These are phyloP conservation scores for Solanum rostratum DNA, from an alignment of 257 asterid genomes.

Conservation along the genomic window DNA sequence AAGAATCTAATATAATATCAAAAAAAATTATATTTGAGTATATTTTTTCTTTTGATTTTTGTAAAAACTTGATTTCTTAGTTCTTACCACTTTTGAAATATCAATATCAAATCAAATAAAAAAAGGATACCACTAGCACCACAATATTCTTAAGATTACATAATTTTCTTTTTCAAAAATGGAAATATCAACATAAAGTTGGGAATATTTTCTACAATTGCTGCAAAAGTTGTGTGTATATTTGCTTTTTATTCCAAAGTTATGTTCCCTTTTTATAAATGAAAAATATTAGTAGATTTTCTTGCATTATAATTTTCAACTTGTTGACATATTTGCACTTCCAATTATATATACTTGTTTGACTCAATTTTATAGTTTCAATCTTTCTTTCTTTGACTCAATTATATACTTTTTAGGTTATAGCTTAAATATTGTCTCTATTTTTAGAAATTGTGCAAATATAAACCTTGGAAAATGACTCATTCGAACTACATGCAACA, in stretches of 20 bases:
- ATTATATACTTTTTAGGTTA: too few relatives aligned
- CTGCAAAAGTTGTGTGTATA: neutral
- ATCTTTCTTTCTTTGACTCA: neutral
- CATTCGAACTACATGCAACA: too few relatives aligned
- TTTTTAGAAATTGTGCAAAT: neutral
- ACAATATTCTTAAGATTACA: neutral
- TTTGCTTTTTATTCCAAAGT: neutral
- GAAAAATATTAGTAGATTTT: neutral
- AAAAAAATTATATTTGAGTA: neutral
- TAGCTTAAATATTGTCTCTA: neutral
- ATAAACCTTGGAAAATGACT: neutral
- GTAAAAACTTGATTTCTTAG: neutral
- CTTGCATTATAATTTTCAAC: neutral
- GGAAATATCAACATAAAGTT: neutral
- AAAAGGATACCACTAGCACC: neutral
- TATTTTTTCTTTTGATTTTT: neutral
- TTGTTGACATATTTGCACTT: neutral
- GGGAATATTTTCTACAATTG: neutral
- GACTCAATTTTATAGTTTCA: neutral
- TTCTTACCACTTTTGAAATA: neutral
- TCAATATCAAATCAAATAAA: neutral
- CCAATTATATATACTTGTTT: neutral
- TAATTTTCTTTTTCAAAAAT: neutral
- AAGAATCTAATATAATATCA: too few relatives aligned
- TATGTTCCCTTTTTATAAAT: neutral